Percentiles rank a stretch among this genome's conserved stretches.
phyloP scores from a whole-genome alignment of 2,329 filamentous ascomycete genomes.

The Pseudogymnoascus sp. region DNA sequence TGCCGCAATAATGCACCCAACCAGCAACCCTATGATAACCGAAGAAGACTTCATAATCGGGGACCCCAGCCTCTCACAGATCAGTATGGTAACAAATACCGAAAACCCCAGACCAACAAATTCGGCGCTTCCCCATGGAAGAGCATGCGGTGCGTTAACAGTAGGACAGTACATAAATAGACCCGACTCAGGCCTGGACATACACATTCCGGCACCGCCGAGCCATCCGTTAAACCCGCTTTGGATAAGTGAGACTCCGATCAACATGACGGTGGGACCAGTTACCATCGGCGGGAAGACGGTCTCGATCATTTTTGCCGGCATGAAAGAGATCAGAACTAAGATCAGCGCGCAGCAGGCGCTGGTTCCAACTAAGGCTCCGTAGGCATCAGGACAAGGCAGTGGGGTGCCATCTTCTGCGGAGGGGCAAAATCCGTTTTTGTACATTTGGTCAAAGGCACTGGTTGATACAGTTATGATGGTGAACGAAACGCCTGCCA shows the following conservation, averaged over 20 bases:
- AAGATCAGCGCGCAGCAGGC: constrained; percentile 48
- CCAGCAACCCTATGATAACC: constrained; percentile 60
- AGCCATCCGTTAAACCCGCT: constrained; percentile 71
- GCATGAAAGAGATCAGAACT: constrained; percentile 58
- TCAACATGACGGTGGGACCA: constrained; percentile 60
- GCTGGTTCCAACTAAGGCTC: constrained; percentile 53
- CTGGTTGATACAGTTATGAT: constrained; percentile 59
- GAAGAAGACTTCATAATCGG: constrained; percentile 65
- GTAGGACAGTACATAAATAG: constrained; percentile 61
- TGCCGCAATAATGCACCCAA: constrained; percentile 72
- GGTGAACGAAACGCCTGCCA: constrained; percentile 62
- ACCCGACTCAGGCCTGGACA: constrained; percentile 38
- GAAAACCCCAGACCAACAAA: constrained; percentile 75
- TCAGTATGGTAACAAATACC: constrained; percentile 71
- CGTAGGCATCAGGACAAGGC: constrained; percentile 60
- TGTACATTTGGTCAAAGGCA: constrained; percentile 57
- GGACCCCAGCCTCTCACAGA: constrained; percentile 74
- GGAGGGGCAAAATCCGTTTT: constrained; percentile 54
- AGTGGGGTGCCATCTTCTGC: constrained; percentile 50
- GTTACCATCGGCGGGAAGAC: constrained; percentile 65
- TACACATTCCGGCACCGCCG: constrained; percentile 60
- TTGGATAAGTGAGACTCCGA: constrained; percentile 57
- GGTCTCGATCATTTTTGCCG: constrained; percentile 50
- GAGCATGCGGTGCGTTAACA: constrained; percentile 60
- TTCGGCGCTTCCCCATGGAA: constrained; percentile 69